Percentiles rank a stretch among this genome's conserved stretches.
These are phyloP conservation scores for Naumovozyma castellii DNA, from an alignment of 805 yeast genomes.

Conservation along the genomic window DNA sequence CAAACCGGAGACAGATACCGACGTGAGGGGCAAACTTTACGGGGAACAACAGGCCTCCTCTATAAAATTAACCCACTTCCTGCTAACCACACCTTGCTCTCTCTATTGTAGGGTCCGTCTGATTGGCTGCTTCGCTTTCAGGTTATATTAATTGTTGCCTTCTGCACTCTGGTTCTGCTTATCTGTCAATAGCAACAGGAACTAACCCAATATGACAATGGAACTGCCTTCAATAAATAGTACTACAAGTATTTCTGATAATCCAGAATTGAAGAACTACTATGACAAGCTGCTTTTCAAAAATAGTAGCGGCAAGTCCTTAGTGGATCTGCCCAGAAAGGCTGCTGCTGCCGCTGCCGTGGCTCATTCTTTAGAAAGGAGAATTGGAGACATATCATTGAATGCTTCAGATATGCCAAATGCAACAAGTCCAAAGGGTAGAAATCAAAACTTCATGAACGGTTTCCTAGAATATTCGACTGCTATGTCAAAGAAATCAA, in stretches of 20 bases:
- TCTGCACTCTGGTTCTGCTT: too few species aligned
- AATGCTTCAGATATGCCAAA: not conserved
- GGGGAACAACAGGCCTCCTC: too few species aligned
- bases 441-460: not conserved
- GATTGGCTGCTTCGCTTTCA: too few species aligned
- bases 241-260: constrained; percentile 28
- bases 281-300: constrained; percentile 28
- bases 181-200: too few species aligned
- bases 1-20: too few species aligned
- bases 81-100: too few species aligned
- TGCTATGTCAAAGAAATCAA: not conserved
- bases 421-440: not conserved
- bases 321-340: constrained; percentile 24
- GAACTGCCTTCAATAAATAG: constrained; percentile 29
- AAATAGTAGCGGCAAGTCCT: constrained; percentile 27
- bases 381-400: not conserved
- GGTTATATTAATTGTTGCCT: too few species aligned
- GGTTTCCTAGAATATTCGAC: not conserved
- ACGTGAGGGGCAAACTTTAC: too few species aligned
- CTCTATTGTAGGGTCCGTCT: too few species aligned
- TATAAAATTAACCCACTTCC: too few species aligned
- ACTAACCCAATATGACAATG: constrained; percentile 1
- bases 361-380: not conserved
- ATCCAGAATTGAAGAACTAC: constrained; percentile 25
- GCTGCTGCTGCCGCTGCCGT: not conserved